A percentile compares a stretch with the other conserved stretches of the same genome.
phyloP scores from a whole-genome alignment of 345 rosid species.

The Salix viminalis region DNA sequence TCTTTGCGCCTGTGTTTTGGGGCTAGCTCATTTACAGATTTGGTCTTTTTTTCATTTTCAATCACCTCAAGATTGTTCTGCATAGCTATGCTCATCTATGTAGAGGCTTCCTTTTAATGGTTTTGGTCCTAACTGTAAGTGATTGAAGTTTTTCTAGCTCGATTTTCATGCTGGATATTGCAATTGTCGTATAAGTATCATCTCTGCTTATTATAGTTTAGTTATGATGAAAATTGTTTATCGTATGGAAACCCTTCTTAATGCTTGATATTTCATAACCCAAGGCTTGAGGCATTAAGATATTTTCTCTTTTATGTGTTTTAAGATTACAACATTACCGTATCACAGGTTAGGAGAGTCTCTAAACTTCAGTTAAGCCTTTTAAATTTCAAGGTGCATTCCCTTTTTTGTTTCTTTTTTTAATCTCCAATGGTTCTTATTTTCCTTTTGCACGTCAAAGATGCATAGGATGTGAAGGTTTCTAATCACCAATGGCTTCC shows the following conservation, averaged over 20 bases:
- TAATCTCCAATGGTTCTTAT: neutral
- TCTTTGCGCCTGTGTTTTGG: neutral
- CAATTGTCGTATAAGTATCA: neutral
- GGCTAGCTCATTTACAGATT: too few species aligned
- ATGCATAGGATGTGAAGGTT: neutral
- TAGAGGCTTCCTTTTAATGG: neutral
- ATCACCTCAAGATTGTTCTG: neutral
- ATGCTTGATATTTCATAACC: neutral
- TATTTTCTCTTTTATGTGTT: neutral
- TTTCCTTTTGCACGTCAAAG: neutral
- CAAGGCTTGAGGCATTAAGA: neutral
- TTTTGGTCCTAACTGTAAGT: neutral
- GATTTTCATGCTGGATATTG: neutral
- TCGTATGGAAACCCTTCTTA: neutral
- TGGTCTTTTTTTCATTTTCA: neutral
- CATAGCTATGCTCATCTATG: neutral
- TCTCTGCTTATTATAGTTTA: neutral
- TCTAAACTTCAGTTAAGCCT: neutral
- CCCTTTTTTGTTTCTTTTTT: neutral
- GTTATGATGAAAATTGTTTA: neutral
- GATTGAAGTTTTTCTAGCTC: neutral
- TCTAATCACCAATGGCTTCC: neutral
- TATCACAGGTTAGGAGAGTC: neutral
- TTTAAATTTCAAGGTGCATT: neutral
- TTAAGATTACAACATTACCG: neutral